Percentiles rank a stretch among this genome's conserved stretches.
Evolutionary conservation across 2,329 filamentous ascomycete genomes (phyloP).

Genomic region (Monilinia fructicola): DNA sequence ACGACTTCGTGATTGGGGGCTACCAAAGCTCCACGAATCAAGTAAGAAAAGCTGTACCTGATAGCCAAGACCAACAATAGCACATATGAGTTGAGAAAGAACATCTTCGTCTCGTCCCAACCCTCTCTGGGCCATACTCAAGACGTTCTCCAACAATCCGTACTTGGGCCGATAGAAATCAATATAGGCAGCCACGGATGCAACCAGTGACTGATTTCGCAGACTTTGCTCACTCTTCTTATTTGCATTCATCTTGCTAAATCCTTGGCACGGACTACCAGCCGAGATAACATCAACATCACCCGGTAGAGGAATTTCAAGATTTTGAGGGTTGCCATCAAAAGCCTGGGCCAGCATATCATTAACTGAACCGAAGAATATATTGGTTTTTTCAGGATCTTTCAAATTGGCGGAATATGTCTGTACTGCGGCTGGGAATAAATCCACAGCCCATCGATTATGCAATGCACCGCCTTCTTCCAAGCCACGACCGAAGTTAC

Average conservation of each 20-base stretch:
- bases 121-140: conserved; percentile 55
- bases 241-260: conserved; percentile 62
- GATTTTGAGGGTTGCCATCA: conserved; percentile 46
- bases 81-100: conserved; percentile 70
- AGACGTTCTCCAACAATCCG: conserved; percentile 75
- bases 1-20: conserved; percentile 63
- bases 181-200: conserved; percentile 71
- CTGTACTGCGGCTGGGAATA: conserved; percentile 61
- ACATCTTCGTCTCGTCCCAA: conserved; percentile 57
- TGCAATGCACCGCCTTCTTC: conserved; percentile 68
- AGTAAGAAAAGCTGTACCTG: conserved; percentile 67
- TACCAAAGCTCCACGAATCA: conserved; percentile 69
- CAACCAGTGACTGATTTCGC: conserved; percentile 74
- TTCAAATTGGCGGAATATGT: conserved; percentile 69
- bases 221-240: conserved; percentile 56
- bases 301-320: conserved; percentile 56
- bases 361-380: conserved; percentile 72
- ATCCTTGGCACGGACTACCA: conserved; percentile 77
- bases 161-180: conserved; percentile 76
- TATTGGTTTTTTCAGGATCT: conserved; percentile 45
- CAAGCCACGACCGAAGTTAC: conserved; percentile 73
- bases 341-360: conserved; percentile 60
- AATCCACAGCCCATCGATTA: conserved; percentile 69
- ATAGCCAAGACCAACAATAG: conserved; percentile 74
- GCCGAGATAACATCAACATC: conserved; percentile 68